These are phyloP conservation scores for Hypomontagnella monticulosa DNA, from an alignment of 495 filamentous ascomycete species.

Conservation along the genomic window DNA sequence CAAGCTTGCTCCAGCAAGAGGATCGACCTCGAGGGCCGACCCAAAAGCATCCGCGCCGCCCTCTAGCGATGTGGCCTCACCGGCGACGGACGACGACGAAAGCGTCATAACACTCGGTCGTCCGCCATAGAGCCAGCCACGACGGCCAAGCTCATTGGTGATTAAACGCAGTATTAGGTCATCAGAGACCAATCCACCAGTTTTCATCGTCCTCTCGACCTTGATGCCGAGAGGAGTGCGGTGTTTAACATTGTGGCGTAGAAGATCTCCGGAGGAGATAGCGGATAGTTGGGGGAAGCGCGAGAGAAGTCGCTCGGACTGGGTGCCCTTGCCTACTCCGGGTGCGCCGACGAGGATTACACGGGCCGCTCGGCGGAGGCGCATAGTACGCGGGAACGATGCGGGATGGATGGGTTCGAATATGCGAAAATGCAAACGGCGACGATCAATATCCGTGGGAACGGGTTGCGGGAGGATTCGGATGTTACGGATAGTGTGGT, in stretches of 20 bases:
- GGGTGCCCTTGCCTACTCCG: slow-evolving; percentile 91
- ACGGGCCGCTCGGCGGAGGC: slow-evolving; percentile 83
- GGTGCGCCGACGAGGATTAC: slow-evolving; percentile 97
- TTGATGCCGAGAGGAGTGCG: slow-evolving; percentile 87
- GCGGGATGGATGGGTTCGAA: slow-evolving; percentile 15
- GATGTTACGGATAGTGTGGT: slow-evolving; percentile 18
- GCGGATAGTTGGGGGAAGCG: slow-evolving; percentile 89
- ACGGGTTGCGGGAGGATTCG: slow-evolving; percentile 22
- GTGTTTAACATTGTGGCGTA: slow-evolving; percentile 90
- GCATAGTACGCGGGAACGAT: slow-evolving; percentile 51
- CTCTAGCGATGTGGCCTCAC: slow-evolving; percentile 37
- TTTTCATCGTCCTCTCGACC: slow-evolving; percentile 86
- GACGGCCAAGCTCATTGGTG: slow-evolving; percentile 80
- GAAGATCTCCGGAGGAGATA: slow-evolving; percentile 91
- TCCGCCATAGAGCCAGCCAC: slow-evolving; percentile 76
- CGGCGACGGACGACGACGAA: slow-evolving; percentile 45
- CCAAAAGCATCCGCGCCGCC: slow-evolving; percentile 51
- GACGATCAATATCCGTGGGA: slow-evolving; percentile 17
- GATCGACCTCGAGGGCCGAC: slow-evolving; percentile 49
- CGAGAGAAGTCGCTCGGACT: slow-evolving; percentile 85
- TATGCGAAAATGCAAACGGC: slow-evolving; percentile 3
- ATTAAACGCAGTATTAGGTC: slow-evolving; percentile 92
- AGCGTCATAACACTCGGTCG: slow-evolving; percentile 56
- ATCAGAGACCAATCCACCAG: slow-evolving; percentile 86
- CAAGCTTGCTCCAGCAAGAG: slow-evolving; percentile 42